These are phyloP conservation scores for Lasiodiplodia sp. DNA, from an alignment of 2,329 filamentous ascomycete species.

Conservation along the genomic window DNA sequence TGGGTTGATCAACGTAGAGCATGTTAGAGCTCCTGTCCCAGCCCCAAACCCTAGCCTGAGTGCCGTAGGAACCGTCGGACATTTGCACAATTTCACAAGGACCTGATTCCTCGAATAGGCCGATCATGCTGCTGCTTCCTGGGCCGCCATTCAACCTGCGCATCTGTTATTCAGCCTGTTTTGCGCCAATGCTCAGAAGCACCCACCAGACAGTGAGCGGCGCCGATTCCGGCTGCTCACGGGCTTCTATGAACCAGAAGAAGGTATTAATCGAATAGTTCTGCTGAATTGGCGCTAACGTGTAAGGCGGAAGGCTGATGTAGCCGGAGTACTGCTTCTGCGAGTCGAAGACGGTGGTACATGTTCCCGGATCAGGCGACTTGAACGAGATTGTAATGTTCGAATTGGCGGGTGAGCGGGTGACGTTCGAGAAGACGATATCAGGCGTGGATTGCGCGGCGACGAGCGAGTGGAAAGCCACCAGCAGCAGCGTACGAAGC, in stretches of 20 bases:
- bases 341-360: slow-evolving; percentile 67
- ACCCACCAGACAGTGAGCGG: slow-evolving; percentile 60
- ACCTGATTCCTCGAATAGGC: slow-evolving; percentile 68
- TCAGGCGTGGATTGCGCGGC: slow-evolving; percentile 52
- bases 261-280: slow-evolving; percentile 68
- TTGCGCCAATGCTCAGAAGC: no score
- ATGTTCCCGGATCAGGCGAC: slow-evolving; percentile 64
- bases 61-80: slow-evolving; percentile 58
- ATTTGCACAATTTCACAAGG: slow-evolving; percentile 53
- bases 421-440: slow-evolving; percentile 56
- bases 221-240: slow-evolving; percentile 59
- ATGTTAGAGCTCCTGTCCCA: slow-evolving; percentile 70
- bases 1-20: slow-evolving; percentile 69
- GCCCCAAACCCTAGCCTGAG: slow-evolving; percentile 66
- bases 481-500: slow-evolving; percentile 16
- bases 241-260: slow-evolving; percentile 70
- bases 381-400: slow-evolving; percentile 75
- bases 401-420: slow-evolving; percentile 67
- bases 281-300: slow-evolving; percentile 56
- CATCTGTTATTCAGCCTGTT: slow-evolving; percentile 56
- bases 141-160: slow-evolving; percentile 73
- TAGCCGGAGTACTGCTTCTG: slow-evolving; percentile 77
- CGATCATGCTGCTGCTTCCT: slow-evolving; percentile 69
- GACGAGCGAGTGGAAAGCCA: slow-evolving; percentile 30
- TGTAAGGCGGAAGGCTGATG: slow-evolving; percentile 65